Conservation (phyloP, 768 basidiomycete species). For the Leccinellum albellum region DNA sequence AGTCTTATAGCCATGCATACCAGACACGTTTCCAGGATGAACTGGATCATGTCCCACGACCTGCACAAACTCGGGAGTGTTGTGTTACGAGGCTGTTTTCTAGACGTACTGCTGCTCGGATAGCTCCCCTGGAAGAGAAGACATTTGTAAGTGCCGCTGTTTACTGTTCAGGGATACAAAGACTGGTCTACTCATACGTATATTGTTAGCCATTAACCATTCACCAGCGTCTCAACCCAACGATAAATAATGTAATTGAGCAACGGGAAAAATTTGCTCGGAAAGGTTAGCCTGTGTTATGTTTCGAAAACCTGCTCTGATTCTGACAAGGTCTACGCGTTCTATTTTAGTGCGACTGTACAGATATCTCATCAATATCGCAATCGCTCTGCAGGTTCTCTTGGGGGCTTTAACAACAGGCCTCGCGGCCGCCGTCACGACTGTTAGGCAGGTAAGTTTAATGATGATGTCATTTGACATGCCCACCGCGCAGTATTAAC, state of each 20-base stretch:
- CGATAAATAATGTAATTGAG: slow-evolving; percentile 42
- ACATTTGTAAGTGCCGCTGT: slow-evolving; percentile 7
- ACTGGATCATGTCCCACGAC: too few species aligned
- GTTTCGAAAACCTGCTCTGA: neutral
- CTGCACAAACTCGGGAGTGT: too few species aligned
- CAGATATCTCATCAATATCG: slow-evolving; percentile 37
- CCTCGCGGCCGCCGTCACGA: slow-evolving; percentile 45
- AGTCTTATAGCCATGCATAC: too few species aligned
- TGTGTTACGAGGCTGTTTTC: too few species aligned
- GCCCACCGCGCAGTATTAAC: neutral
- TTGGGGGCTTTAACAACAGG: slow-evolving; percentile 68
- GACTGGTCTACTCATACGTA: neutral
- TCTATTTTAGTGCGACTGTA: slow-evolving; percentile 12
- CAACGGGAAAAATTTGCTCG: slow-evolving; percentile 45
- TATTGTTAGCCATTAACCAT: slow-evolving; percentile 29
- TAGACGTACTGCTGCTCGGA: too few species aligned
- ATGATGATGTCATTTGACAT: too few species aligned
- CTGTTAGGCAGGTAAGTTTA: slow-evolving; percentile 39
- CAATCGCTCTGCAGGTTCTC: slow-evolving; percentile 60
- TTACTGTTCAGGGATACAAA: neutral
- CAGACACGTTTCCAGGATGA: too few species aligned
- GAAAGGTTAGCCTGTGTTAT: slow-evolving; percentile 36
- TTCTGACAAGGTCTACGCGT: slow-evolving; percentile 2
- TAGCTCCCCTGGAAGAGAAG: too few species aligned
- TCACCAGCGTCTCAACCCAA: slow-evolving; percentile 52